Percentiles rank a stretch among this genome's conserved stretches.
These are phyloP conservation scores for Emergomyces africanus DNA, from an alignment of 2,329 filamentous ascomycete genomes.

Conservation along the genomic window DNA sequence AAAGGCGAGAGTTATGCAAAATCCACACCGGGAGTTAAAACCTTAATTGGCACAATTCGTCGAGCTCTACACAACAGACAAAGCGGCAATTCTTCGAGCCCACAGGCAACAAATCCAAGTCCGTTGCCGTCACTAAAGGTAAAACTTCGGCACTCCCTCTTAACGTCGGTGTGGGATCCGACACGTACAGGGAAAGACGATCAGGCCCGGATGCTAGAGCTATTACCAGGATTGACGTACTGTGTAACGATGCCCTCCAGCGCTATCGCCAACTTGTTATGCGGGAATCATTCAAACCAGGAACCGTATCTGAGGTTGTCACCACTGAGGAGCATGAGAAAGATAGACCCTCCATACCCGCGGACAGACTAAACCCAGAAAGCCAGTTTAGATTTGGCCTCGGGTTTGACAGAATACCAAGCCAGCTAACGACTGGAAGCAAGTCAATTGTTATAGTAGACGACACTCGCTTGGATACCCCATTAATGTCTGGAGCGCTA, in stretches of 20 bases:
- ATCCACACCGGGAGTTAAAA: constrained; percentile 59
- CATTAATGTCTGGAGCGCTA: constrained; percentile 29
- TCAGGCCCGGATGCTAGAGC: constrained; percentile 24
- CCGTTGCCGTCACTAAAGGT: constrained; percentile 20
- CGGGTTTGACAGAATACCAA: constrained; percentile 27
- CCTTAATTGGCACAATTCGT: constrained; percentile 72
- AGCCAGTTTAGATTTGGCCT: constrained; percentile 12
- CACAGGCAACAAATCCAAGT: constrained; percentile 23
- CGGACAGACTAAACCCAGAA: background rate
- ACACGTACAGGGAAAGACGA: constrained; percentile 31
- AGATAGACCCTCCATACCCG: background rate
- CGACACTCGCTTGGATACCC: constrained; percentile 35
- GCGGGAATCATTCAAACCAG: constrained; percentile 40
- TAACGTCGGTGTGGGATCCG: constrained; percentile 33
- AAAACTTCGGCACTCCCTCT: constrained; percentile 32
- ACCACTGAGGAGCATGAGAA: constrained; percentile 3
- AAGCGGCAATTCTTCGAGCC: constrained; percentile 18
- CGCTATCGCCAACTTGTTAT: constrained; percentile 66
- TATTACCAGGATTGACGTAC: constrained; percentile 61
- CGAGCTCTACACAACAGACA: constrained; percentile 58
- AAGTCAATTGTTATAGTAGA: constrained; percentile 85
- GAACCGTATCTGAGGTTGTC: constrained; percentile 10
- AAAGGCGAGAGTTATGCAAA: constrained; percentile 13
- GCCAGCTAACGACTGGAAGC: constrained; percentile 62
- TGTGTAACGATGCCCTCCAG: constrained; percentile 66